Evolutionary conservation across 768 basidiomycete species (phyloP).

Genomic region (Xerocomus spinulosus): DNA sequence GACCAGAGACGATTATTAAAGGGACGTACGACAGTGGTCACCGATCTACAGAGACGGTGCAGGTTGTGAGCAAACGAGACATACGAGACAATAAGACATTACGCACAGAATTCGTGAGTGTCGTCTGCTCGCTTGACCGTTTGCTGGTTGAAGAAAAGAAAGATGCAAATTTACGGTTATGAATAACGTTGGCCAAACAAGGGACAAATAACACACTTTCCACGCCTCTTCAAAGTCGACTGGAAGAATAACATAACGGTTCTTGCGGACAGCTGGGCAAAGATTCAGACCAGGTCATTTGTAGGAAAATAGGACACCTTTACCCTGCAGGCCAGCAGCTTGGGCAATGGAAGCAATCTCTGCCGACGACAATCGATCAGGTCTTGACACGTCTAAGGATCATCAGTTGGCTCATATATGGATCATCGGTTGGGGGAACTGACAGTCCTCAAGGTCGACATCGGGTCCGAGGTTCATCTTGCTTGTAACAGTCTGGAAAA

Average conservation of each 20-base stretch:
- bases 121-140: slow-evolving; percentile 95
- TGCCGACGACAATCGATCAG: slow-evolving; percentile 92
- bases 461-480: slow-evolving; percentile 99
- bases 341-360: slow-evolving; percentile 96
- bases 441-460: slow-evolving; percentile 97
- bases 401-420: slow-evolving; percentile 13
- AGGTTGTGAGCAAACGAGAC: slow-evolving; percentile 5
- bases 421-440: slow-evolving; percentile 27
- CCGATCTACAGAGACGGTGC: slow-evolving; percentile 34
- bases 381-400: slow-evolving; percentile 84
- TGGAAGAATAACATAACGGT: slow-evolving; percentile 95
- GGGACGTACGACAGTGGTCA: slow-evolving; percentile 37
- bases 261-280: slow-evolving; percentile 80
- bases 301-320: neutral
- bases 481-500: slow-evolving; percentile 95
- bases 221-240: slow-evolving; percentile 99
- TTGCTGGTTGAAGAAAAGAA: slow-evolving; percentile 58
- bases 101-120: slow-evolving; percentile 93
- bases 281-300: slow-evolving; percentile 1
- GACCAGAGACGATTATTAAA: slow-evolving; percentile 16
- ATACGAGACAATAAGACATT: neutral
- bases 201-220: slow-evolving; percentile 79
- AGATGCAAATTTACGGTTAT: slow-evolving; percentile 31
- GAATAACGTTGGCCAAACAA: slow-evolving; percentile 41
- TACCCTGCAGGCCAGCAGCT: slow-evolving; percentile 95